These are phyloP conservation scores for Chlorella vulgaris DNA, from an alignment of 139 green algal species.

Conservation along the genomic window DNA sequence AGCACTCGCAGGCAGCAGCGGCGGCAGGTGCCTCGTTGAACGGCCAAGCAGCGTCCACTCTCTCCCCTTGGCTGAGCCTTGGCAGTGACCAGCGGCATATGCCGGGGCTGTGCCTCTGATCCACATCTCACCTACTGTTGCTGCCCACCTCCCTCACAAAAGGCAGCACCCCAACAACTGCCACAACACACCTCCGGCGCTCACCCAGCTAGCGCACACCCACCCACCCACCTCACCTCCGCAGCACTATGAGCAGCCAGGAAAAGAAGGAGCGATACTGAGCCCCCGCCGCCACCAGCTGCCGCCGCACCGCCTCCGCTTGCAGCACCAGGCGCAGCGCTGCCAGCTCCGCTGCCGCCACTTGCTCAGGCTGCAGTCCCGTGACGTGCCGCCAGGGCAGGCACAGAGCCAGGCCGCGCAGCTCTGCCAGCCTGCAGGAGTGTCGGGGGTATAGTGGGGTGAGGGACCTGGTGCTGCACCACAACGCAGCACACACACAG, in stretches of 20 bases:
- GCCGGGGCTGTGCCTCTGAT: too few species aligned
- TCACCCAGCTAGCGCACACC: background rate
- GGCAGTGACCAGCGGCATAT: too few species aligned
- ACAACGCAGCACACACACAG: background rate
- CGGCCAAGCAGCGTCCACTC: too few species aligned
- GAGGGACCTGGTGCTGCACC: background rate
- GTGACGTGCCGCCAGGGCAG: conserved; percentile 24
- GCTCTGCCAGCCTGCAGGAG: conserved; percentile 57
- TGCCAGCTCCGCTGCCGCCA: conserved; percentile 38
- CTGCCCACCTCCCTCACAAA: too few species aligned
- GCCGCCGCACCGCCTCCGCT: conserved; percentile 54
- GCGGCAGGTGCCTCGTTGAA: background rate
- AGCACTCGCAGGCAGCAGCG: background rate
- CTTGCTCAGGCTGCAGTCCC: conserved; percentile 47
- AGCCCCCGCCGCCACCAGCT: conserved; percentile 30
- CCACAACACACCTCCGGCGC: too few species aligned
- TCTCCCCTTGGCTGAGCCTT: too few species aligned
- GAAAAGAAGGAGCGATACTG: conserved; percentile 71
- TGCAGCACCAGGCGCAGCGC: conserved; percentile 50
- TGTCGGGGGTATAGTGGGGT: background rate
- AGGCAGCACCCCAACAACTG: too few species aligned
- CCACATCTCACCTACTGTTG: too few species aligned
- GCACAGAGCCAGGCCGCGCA: conserved; percentile 50
- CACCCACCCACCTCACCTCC: conserved; percentile 21
- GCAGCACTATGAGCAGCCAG: conserved; percentile 65